phyloP scores from a whole-genome alignment of 768 basidiomycete genomes.

The Brasilioporus rufonigricans region DNA sequence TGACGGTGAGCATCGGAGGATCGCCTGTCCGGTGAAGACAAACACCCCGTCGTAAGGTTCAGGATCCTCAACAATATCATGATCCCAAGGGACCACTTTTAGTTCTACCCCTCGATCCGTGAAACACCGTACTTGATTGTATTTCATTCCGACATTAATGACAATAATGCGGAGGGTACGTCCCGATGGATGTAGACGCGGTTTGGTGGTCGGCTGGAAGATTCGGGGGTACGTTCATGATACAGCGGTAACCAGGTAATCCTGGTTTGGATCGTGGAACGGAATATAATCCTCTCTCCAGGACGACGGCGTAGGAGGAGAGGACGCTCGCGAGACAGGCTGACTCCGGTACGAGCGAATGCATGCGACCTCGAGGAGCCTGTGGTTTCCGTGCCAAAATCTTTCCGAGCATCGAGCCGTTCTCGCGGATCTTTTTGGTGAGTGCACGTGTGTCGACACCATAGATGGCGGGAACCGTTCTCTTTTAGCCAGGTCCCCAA shows the following conservation, averaged over 20 bases:
- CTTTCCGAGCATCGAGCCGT: conserved; percentile 89
- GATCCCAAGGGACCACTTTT: conserved; percentile 97
- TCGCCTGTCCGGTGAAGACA: conserved; percentile 96
- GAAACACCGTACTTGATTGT: conserved; percentile 98
- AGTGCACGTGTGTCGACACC: conserved; percentile 96
- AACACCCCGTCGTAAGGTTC: conserved; percentile 94
- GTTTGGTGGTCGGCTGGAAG: conserved; percentile 57
- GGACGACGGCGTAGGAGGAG: conserved; percentile 48
- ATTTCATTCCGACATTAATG: conserved; percentile 98
- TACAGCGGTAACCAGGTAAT: conserved; percentile 89
- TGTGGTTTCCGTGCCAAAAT: conserved; percentile 64
- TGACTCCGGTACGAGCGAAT: conserved; percentile 34
- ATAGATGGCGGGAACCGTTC: conserved; percentile 92
- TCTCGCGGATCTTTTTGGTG: conserved; percentile 94
- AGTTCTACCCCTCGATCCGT: conserved; percentile 87
- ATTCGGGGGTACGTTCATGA: conserved; percentile 68
- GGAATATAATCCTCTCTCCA: conserved; percentile 90
- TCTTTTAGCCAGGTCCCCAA: conserved; percentile 93
- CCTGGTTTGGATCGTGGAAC: conserved; percentile 84
- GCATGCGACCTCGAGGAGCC: conserved; percentile 38
- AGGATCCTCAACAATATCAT: conserved; percentile 77
- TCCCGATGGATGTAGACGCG: conserved; percentile 72
- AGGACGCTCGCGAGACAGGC: conserved; percentile 47
- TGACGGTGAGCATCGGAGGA: conserved; percentile 76
- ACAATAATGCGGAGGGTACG: conserved; percentile 83